Evolutionary conservation across 2,329 filamentous ascomycete species (phyloP).

Genomic region (Monosporascus sp.): DNA sequence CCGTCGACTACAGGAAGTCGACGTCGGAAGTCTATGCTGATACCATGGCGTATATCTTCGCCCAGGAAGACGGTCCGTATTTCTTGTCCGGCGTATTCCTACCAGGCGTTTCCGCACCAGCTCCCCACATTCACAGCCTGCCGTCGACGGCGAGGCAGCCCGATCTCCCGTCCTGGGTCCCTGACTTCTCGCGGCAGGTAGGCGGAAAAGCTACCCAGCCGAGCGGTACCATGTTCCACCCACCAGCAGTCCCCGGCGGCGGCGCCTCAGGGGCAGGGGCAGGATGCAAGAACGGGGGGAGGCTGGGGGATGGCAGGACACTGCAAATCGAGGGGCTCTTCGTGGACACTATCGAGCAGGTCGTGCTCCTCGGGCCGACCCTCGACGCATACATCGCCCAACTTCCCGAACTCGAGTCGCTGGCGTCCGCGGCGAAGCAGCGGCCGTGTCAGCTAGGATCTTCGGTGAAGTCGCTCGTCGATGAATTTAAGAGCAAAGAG

Average conservation of each 20-base stretch:
- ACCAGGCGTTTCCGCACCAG: slow-evolving; percentile 1
- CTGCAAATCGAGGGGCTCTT: slow-evolving; percentile 6
- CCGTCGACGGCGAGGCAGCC: background rate
- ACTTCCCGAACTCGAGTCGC: background rate
- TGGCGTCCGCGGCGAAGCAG: too few species aligned
- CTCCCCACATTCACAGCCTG: background rate
- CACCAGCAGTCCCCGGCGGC: slow-evolving; percentile 1
- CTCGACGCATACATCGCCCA: background rate
- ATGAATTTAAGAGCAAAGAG: background rate
- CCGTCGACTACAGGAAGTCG: slow-evolving; percentile 1
- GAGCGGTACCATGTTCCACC: background rate
- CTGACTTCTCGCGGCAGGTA: slow-evolving; percentile 2
- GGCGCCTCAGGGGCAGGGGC: slow-evolving; percentile 2
- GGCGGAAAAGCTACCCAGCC: slow-evolving; percentile 1
- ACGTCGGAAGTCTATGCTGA: slow-evolving; percentile 3
- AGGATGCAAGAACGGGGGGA: slow-evolving; percentile 1
- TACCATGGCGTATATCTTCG: slow-evolving; percentile 2
- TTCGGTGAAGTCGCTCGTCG: background rate
- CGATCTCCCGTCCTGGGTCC: slow-evolving; percentile 5
- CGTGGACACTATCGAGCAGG: slow-evolving; percentile 6
- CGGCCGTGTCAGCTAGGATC: too few species aligned
- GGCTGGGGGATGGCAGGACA: background rate
- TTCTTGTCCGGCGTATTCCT: slow-evolving; percentile 1
- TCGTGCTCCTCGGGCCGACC: slow-evolving; percentile 1
- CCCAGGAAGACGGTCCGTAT: slow-evolving; percentile 3